Percentiles rank a stretch among this genome's conserved stretches.
Evolutionary conservation across 148 eudicot genomes (phyloP).

Genomic region (Camellia sinensis): DNA sequence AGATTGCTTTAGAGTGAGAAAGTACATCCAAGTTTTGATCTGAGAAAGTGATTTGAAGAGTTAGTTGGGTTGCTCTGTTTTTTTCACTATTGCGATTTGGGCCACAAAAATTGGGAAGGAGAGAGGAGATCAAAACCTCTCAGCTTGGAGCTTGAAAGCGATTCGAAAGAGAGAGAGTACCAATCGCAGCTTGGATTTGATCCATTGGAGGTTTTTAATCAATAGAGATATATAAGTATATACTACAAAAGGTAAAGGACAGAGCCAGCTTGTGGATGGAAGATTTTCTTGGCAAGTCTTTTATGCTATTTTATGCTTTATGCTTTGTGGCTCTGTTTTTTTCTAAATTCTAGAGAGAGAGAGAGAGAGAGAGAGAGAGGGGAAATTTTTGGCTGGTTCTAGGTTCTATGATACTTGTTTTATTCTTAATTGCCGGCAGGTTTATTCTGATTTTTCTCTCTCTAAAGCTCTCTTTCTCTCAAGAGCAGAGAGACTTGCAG

Average conservation of each 20-base stretch:
- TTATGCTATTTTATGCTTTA: background rate
- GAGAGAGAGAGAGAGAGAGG: constrained; percentile 11
- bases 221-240: background rate
- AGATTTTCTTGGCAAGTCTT: background rate
- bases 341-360: background rate
- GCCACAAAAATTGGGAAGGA: background rate
- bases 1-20: too few relatives aligned
- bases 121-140: background rate
- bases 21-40: background rate
- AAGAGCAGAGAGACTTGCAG: background rate
- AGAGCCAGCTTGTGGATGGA: background rate
- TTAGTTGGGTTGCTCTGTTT: background rate
- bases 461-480: background rate
- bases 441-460: background rate
- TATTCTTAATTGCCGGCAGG: constrained; percentile 12
- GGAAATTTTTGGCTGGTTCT: constrained; percentile 9
- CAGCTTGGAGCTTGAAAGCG: constrained; percentile 8
- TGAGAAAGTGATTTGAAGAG: background rate
- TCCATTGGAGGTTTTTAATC: background rate
- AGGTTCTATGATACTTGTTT: background rate
- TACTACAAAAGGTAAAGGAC: background rate
- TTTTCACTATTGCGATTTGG: background rate
- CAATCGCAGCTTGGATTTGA: background rate
- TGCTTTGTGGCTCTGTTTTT: constrained; percentile 1
- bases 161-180: background rate